Evolutionary conservation across 1,284 basidiomycete species (phyloP).

Genomic region (Tremellales sp.): DNA sequence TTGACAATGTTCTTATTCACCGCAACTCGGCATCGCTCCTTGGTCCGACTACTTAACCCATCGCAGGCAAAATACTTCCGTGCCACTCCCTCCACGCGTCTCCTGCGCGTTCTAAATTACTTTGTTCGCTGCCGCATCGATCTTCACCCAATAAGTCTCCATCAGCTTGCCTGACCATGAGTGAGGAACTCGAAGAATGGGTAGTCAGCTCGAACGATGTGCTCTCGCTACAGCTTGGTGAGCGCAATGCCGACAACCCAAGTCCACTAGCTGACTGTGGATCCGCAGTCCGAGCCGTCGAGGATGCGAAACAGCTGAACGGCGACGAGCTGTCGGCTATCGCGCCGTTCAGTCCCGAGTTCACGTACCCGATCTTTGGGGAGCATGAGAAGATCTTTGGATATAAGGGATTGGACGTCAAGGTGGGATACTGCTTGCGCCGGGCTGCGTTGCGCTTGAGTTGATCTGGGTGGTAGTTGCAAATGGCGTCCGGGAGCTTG

Average conservation of each 20-base stretch:
- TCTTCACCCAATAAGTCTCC: no score
- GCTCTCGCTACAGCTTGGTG: conserved; percentile 67
- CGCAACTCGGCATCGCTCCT: no score
- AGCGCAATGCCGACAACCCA: conserved; percentile 15
- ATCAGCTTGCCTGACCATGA: conserved; percentile 16
- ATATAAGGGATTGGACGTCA: conserved; percentile 74
- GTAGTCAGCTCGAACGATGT: conserved; percentile 67
- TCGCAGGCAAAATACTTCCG: no score
- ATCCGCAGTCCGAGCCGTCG: conserved; percentile 53
- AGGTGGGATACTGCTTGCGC: conserved; percentile 59
- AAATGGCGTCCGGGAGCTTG: conserved; percentile 83
- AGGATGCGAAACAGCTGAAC: conserved; percentile 60
- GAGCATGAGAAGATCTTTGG: conserved; percentile 97
- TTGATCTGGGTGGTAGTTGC: conserved; percentile 54
- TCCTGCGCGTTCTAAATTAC: no score
- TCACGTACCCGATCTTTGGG: conserved; percentile 94
- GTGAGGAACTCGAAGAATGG: conserved; percentile 41
- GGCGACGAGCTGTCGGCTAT: conserved; percentile 58
- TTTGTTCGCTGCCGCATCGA: no score
- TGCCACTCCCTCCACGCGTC: no score
- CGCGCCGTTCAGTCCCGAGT: conserved; percentile 67
- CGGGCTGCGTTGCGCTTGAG: no score
- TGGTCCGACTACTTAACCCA: no score
- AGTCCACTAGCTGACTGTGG: not conserved
- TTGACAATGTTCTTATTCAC: no score